A percentile compares a stretch with the other conserved stretches of the same genome.
phyloP scores from a whole-genome alignment of 179 eudicot species.

The Heliamphora pulchella region DNA sequence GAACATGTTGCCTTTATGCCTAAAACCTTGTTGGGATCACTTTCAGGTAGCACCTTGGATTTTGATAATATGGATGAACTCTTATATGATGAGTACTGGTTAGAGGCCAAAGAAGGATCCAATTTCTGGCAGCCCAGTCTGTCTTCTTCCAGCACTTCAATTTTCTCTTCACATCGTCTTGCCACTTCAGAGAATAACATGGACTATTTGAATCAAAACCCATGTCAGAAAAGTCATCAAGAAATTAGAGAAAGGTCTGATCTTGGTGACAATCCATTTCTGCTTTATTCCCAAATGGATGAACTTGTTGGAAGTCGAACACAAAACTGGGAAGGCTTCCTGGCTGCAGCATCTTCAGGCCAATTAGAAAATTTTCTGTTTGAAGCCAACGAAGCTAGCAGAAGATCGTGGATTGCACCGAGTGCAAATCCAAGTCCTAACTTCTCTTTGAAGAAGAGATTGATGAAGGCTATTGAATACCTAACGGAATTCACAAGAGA shows the following conservation, averaged over 20 bases:
- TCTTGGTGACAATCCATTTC: conserved; percentile 11
- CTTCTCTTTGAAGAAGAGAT: conserved; percentile 39
- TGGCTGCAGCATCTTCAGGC: conserved; percentile 23
- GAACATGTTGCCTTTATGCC: conserved; percentile 46
- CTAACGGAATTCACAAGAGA: conserved; percentile 41
- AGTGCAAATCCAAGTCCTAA: conserved; percentile 24
- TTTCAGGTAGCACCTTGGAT: conserved; percentile 30
- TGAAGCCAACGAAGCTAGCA: conserved; percentile 35
- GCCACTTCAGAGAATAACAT: conserved; percentile 29
- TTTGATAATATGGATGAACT: conserved; percentile 60
- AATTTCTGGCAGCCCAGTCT: conserved; percentile 37
- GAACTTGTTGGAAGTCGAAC: conserved; percentile 26
- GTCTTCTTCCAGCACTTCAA: conserved; percentile 27
- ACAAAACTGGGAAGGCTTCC: conserved; percentile 27
- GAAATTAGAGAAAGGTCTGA: conserved; percentile 25
- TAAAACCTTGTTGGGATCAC: conserved; percentile 33
- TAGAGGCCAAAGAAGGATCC: conserved; percentile 49
- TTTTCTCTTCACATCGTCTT: conserved; percentile 25
- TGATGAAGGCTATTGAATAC: conserved; percentile 44
- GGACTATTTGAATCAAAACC: conserved; percentile 25
- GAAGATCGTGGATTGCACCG: conserved; percentile 52
- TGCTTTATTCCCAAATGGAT: conserved; percentile 26
- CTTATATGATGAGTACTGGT: conserved; percentile 58
- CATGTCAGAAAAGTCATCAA: conserved; percentile 21
- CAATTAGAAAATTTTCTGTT: conserved; percentile 25